Evolutionary conservation across 768 basidiomycete genomes (phyloP), one percentile per base, ranked within the genome.

Genomic region (Suillus brevipes): DNA sequence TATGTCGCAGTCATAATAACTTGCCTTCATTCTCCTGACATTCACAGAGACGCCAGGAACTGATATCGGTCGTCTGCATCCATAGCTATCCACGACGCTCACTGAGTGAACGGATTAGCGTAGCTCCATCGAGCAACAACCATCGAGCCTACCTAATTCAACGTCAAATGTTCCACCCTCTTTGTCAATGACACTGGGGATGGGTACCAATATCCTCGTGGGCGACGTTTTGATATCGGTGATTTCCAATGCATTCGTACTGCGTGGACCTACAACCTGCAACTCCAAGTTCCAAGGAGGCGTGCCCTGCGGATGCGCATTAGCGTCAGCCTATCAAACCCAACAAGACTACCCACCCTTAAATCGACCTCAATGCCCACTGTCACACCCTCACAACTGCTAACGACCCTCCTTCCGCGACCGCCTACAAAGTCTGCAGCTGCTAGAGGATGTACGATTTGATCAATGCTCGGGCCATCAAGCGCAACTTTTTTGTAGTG

Each of bases 281-380:
- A 96, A 79, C 56, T 92, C 91, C 36, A 99, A 73, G 70, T 86
- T 92, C 91, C 96, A 97, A 2, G 97, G 97, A 5, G 92, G 87
- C 5, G 89, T 91, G 58, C 97, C 97, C 91, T 95, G 60, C 16
- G 59, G 13, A 45, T 13, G 16, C 50, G 65, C 2, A 67, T 66
- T 23, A 68, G 3, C 36, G 63, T 49, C 9, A 62, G 38, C 9
- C 1, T 23, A 9, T 53, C n/a, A 40, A 23, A 53, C 60, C 31
- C 49, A 37, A 36, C 28, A 14, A 28, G 60, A 18, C 63, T 67
- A 75, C 83, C 68, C 66, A 95, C 94, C 73, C 85, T 84, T 57
- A 98, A 85, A 53, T 94, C 90, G 25, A 98, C 86, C 65, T 91
- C 89, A 37, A 96, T 83, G 53, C 89, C 84, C 3, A 97, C 88